phyloP scores from a whole-genome alignment of 2,329 filamentous ascomycete genomes.

The Aspergillus sp. region DNA sequence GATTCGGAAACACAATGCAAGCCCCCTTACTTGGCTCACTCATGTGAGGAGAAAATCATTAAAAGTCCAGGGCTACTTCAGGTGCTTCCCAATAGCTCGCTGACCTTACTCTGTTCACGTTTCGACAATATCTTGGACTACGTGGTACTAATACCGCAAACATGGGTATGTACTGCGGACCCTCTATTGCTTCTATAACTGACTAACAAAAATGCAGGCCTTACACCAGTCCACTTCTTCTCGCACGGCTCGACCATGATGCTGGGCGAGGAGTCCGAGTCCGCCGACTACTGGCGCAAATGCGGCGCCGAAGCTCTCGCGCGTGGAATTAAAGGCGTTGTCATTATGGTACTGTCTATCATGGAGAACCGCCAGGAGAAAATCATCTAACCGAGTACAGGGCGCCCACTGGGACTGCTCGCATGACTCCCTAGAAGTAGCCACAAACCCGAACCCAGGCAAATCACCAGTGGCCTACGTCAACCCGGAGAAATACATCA shows the following conservation, averaged over 20 bases:
- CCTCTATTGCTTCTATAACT: not conserved
- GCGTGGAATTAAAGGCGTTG: slow-evolving; percentile 63
- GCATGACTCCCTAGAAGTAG: slow-evolving; percentile 62
- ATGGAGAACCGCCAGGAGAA: not conserved
- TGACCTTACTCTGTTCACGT: not conserved
- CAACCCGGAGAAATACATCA: slow-evolving; percentile 65
- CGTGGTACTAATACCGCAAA: not conserved
- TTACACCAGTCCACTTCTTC: slow-evolving; percentile 67
- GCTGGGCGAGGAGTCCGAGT: slow-evolving; percentile 66
- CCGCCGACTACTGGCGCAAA: slow-evolving; percentile 68
- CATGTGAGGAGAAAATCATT: not conserved
- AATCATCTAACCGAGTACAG: not conserved
- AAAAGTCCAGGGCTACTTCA: not conserved
- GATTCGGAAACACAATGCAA: not conserved
- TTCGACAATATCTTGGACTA: too few species aligned
- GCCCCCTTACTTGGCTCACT: not conserved
- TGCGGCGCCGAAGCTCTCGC: slow-evolving; percentile 66
- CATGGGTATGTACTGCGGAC: not conserved
- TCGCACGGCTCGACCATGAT: slow-evolving; percentile 75
- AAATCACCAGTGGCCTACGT: slow-evolving; percentile 71
- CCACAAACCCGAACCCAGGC: slow-evolving; percentile 62
- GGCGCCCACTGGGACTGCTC: slow-evolving; percentile 68
- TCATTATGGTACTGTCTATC: slow-evolving; percentile 62
- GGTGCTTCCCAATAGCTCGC: not conserved
- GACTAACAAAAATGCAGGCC: slow-evolving; percentile 16